Conservation (phyloP, 169 alveolate genomes). For the Plasmodium ovale region DNA sequence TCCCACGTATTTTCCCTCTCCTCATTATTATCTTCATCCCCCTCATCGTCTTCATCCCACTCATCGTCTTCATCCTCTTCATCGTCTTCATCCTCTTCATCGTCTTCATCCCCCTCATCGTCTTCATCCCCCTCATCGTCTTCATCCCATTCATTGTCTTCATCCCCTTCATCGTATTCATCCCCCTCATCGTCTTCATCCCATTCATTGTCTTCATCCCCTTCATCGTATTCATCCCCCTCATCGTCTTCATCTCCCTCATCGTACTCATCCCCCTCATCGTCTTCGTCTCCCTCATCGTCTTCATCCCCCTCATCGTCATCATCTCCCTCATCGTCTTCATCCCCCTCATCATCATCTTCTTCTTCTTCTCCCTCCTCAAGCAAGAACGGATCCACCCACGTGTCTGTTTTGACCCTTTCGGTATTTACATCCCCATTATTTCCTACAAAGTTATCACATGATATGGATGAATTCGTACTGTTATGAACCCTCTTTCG, state of each 20-base stretch:
- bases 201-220: neutral
- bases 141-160: constrained; percentile 19
- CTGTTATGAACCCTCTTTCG: too few species aligned
- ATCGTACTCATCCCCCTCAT: constrained; percentile 4
- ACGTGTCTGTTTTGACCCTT: neutral
- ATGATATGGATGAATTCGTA: neutral
- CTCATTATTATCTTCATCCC: neutral
- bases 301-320: neutral
- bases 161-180: neutral
- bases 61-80: neutral
- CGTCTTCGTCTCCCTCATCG: neutral
- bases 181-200: neutral
- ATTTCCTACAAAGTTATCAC: neutral
- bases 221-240: neutral
- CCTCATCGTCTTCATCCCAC: neutral
- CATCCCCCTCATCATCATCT: constrained; percentile 2
- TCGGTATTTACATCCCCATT: constrained; percentile 7
- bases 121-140: constrained; percentile 25
- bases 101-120: neutral
- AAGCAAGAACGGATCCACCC: constrained; percentile 17
- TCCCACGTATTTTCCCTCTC: neutral
- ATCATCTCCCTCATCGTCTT: neutral
- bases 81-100: neutral
- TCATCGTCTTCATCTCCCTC: constrained; percentile 27
- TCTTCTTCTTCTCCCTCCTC: constrained; percentile 20